A percentile compares a stretch with the other conserved stretches of the same genome.
phyloP scores from a whole-genome alignment of 2,329 filamentous ascomycete species.

The Coniochaeta sp. region DNA sequence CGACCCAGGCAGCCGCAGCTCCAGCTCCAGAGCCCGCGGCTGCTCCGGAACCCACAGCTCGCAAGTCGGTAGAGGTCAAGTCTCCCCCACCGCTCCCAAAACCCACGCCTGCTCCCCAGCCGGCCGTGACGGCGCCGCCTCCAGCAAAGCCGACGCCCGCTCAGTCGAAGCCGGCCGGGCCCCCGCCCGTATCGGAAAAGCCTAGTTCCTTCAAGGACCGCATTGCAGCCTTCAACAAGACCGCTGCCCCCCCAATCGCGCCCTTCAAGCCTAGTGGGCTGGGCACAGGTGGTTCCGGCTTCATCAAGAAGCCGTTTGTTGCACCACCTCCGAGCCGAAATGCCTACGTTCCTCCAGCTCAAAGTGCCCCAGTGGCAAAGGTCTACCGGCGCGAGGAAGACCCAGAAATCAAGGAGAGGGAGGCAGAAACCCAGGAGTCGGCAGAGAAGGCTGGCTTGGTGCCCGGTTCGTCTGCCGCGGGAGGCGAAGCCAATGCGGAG shows the following conservation, averaged over 20 bases:
- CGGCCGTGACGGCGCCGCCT: slow-evolving; percentile 28
- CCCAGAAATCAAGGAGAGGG: slow-evolving; percentile 58
- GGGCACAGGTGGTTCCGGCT: slow-evolving; percentile 52
- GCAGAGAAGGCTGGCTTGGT: slow-evolving; percentile 62
- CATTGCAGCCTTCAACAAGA: slow-evolving; percentile 94
- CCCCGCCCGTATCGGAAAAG: slow-evolving; percentile 58
- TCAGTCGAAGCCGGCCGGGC: slow-evolving; percentile 38
- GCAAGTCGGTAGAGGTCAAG: slow-evolving; percentile 4
- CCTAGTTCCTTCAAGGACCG: slow-evolving; percentile 84
- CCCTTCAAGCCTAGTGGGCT: slow-evolving; percentile 77
- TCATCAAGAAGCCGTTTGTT: slow-evolving; percentile 96
- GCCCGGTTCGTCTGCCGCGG: slow-evolving; percentile 32
- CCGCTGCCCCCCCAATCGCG: slow-evolving; percentile 75
- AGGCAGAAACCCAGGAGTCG: slow-evolving; percentile 57
- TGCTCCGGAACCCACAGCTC: slow-evolving; percentile 14
- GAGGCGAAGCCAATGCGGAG: slow-evolving; percentile 51
- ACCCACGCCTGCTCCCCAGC: slow-evolving; percentile 26
- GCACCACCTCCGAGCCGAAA: slow-evolving; percentile 89
- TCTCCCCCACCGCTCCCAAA: slow-evolving; percentile 11
- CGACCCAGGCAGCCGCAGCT: slow-evolving; percentile 16
- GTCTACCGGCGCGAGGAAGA: slow-evolving; percentile 86
- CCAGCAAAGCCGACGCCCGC: slow-evolving; percentile 26
- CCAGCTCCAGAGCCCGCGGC: slow-evolving; percentile 15
- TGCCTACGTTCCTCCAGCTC: slow-evolving; percentile 74
- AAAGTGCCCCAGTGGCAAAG: slow-evolving; percentile 64